A percentile compares a stretch with the other conserved stretches of the same genome.
These are phyloP conservation scores for Phytophthora meadii DNA, from an alignment of 352 stramenopile genomes.

Conservation along the genomic window DNA sequence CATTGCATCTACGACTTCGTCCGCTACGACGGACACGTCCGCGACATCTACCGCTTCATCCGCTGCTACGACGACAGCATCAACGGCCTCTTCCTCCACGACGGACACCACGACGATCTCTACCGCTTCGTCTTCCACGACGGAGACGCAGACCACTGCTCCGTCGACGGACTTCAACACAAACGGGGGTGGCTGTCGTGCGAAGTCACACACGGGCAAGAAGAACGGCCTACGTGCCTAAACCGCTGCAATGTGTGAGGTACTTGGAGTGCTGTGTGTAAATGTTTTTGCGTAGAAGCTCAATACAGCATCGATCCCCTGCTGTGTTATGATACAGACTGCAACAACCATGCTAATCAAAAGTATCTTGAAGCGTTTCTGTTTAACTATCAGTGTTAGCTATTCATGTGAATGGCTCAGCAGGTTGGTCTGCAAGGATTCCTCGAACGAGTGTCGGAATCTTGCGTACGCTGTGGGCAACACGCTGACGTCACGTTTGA, in stretches of 20 bases:
- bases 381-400: background rate
- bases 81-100: background rate
- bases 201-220: constrained; percentile 8
- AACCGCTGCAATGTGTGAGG: background rate
- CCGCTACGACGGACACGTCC: constrained; percentile 3
- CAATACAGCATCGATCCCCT: constrained; percentile 1
- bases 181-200: constrained; percentile 18
- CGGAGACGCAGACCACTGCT: constrained; percentile 9
- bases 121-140: background rate
- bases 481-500: constrained; percentile 79
- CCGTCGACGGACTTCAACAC: constrained; percentile 13
- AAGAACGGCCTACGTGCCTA: background rate
- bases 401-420: constrained; percentile 44
- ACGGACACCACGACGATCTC: background rate
- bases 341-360: background rate
- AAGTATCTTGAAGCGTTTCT: background rate
- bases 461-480: constrained; percentile 62
- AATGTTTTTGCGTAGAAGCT: constrained; percentile 7
- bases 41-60: constrained; percentile 1
- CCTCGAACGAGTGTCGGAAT: constrained; percentile 72
- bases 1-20: constrained; percentile 5
- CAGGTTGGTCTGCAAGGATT: constrained; percentile 73
- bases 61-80: background rate
- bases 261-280: background rate
- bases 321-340: too few relatives aligned